Percentiles rank a stretch among this genome's conserved stretches.
phyloP scores from a whole-genome alignment of 2,329 filamentous ascomycete genomes.

The Tricladium varicosporioides region DNA sequence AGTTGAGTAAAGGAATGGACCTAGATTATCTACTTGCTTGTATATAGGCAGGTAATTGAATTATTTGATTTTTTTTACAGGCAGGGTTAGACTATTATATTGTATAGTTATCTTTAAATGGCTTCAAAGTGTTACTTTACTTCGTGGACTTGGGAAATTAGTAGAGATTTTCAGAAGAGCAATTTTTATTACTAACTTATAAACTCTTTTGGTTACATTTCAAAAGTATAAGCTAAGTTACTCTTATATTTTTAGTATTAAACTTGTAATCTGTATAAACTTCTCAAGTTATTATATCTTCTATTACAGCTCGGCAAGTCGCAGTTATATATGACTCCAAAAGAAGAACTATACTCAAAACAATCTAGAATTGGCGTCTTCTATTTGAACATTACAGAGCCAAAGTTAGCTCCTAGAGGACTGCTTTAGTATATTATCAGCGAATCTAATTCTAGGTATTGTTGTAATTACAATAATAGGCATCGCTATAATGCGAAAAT shows the following conservation, averaged over 20 bases:
- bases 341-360: background rate
- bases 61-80: background rate
- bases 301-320: background rate
- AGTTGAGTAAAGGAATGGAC: background rate
- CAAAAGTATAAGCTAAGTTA: too few species aligned
- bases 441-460: background rate
- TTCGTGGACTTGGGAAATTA: background rate
- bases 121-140: background rate
- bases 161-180: background rate
- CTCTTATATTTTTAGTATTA: too few species aligned
- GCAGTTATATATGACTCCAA: background rate
- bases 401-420: background rate
- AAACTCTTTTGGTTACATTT: background rate
- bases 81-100: background rate
- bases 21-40: background rate
- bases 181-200: background rate
- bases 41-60: background rate
- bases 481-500: background rate
- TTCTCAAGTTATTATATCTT: background rate
- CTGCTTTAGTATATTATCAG: background rate
- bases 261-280: background rate
- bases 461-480: background rate
- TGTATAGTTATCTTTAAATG: background rate
- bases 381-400: background rate
- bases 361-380: constrained; percentile 1